Percentiles rank a stretch among this genome's conserved stretches.
Conservation (phyloP, 1,284 basidiomycete species). For the Melampsora larici-populina region DNA sequence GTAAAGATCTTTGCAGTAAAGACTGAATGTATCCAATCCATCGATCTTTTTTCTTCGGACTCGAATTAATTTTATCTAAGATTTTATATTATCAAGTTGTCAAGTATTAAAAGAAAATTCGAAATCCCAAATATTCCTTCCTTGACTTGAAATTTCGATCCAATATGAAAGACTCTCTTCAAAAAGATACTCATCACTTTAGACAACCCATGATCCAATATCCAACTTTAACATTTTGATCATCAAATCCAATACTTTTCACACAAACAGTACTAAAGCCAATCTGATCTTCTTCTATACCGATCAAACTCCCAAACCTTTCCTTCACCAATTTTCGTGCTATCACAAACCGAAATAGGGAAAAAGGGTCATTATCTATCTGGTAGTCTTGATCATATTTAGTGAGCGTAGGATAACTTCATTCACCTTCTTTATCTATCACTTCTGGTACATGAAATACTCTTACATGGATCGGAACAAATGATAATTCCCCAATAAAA, state of each 20-base stretch:
- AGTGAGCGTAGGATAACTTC: not conserved
- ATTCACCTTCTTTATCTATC: not conserved
- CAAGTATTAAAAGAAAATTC: too few relatives aligned
- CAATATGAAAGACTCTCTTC: not conserved
- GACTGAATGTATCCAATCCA: too few relatives aligned
- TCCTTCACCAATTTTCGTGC: not conserved
- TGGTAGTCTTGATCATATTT: not conserved
- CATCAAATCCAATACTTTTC: not conserved
- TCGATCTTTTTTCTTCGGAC: too few relatives aligned
- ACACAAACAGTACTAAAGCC: conserved; percentile 3
- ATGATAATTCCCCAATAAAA: not conserved
- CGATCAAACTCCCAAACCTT: not conserved
- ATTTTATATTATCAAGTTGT: too few relatives aligned
- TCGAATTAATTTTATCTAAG: too few relatives aligned
- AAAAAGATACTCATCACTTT: not conserved
- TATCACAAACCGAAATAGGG: not conserved
- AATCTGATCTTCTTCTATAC: not conserved
- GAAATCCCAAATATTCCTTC: too few relatives aligned
- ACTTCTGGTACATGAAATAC: not conserved
- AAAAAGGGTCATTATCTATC: not conserved
- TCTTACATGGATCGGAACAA: conserved; percentile 1
- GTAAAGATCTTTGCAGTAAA: too few relatives aligned
- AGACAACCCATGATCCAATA: conserved; percentile 4
- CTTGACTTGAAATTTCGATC: too few relatives aligned
- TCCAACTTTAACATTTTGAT: not conserved